Percentiles rank a stretch among this genome's conserved stretches.
phyloP scores from a whole-genome alignment of 345 rosid species.

The Turritis glabra region DNA sequence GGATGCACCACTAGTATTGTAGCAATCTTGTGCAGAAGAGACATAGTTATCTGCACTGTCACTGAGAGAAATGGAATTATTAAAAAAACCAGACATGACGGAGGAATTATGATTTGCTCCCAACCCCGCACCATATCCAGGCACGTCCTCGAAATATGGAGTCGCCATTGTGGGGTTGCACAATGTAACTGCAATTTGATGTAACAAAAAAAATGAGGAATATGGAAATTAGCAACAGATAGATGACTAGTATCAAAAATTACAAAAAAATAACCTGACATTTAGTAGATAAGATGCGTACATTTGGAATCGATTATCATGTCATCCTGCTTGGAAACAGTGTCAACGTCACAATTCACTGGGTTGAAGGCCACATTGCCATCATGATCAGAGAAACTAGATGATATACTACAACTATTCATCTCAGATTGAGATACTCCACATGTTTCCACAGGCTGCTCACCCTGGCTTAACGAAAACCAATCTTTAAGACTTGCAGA shows the following conservation, averaged over 20 bases:
- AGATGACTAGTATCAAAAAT: not conserved
- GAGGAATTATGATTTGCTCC: conserved; percentile 26
- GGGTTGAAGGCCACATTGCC: conserved; percentile 33
- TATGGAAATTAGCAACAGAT: not conserved
- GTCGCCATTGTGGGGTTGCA: conserved; percentile 28
- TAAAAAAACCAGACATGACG: conserved; percentile 40
- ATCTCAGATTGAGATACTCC: conserved; percentile 48
- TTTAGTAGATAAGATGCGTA: conserved; percentile 36
- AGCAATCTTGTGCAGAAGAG: conserved; percentile 39
- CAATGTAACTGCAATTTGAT: conserved; percentile 47
- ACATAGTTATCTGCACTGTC: conserved; percentile 36
- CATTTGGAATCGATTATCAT: conserved; percentile 41
- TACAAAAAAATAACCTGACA: not conserved
- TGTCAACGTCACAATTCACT: conserved; percentile 30
- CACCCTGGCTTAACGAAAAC: conserved; percentile 34
- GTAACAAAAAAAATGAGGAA: conserved; percentile 35
- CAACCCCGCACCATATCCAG: conserved; percentile 32
- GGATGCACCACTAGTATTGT: conserved; percentile 38
- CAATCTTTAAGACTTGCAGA: conserved; percentile 52
- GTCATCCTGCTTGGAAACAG: conserved; percentile 29
- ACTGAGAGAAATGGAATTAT: conserved; percentile 43
- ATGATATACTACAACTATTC: conserved; percentile 46
- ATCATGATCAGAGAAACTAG: conserved; percentile 42
- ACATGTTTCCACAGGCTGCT: conserved; percentile 36
- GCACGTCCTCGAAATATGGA: conserved; percentile 22